Base-by-base conservation (phyloP, 768 basidiomycete species). In the Naganishia kalamii region DNA sequence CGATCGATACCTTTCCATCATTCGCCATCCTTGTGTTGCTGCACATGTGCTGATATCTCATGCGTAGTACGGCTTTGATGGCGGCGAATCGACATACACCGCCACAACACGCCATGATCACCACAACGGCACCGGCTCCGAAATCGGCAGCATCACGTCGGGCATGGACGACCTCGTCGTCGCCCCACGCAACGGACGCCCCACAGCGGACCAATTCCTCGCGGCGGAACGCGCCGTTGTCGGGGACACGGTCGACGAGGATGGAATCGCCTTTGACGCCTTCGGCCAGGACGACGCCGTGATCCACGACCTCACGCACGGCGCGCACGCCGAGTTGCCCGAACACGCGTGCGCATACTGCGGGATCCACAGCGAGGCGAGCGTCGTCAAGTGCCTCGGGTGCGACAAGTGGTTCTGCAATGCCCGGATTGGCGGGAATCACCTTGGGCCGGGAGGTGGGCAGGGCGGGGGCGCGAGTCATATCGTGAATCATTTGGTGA, bases 401-500 rank as follows among this genome's bases (percentile, higher is more conserved):
- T 79, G 78, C 62, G 69, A 68, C 62, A 78, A 79, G 61, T 79
- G 77, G 78, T 99, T 99, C 78, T 99, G 96, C 82, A 99, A 99
- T 77, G 94, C 94, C 12, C 86, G 96, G 46, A 60, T 65, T n/a
- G 64, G 64, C 25, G 64, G 64, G 43, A 50, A 47, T 60, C 64
- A 65, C 29, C 7, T 8, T 2, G 50, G 63, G 43, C 41, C 25
- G 17, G 40, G 40, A 4, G 52, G 44, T 13, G 37, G 54, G 8
- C 37, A 41, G 63, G 96, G 96, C 74, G 96, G 93, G 4, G 96
- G 93, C 1, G 92, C 93, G 1, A 98, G 94, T 0, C 96, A 99
- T 77, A 98, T 99, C 72, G 94, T 99, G 70, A 97, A 97, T 78
- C 96, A 99, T 80, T 85, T 99, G 65, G 96, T 99, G 52, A 91